Percentiles rank a stretch among this genome's conserved stretches.
Evolutionary conservation across 2,329 filamentous ascomycete species (phyloP).

Genomic region (Tolypocladium tropicale): DNA sequence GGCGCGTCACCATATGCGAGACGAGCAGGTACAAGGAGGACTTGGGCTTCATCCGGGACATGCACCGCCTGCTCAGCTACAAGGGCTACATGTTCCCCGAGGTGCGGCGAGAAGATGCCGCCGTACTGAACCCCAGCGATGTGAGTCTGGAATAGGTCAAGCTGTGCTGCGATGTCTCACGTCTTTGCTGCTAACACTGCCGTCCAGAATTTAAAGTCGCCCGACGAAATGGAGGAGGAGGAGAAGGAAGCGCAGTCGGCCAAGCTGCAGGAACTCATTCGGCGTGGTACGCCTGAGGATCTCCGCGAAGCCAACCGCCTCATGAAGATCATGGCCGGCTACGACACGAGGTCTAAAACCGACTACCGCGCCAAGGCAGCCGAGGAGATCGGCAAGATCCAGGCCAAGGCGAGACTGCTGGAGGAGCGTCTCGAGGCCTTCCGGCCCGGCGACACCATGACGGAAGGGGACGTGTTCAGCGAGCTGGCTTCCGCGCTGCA

Average conservation of each 20-base stretch:
- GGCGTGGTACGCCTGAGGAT: conserved; percentile 82
- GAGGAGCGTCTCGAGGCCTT: conserved; percentile 89
- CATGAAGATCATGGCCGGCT: conserved; percentile 99
- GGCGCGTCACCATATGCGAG: conserved; percentile 95
- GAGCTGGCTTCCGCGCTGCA: conserved; percentile 83
- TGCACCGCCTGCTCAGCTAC: conserved; percentile 91
- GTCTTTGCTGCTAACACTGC: conserved; percentile 14
- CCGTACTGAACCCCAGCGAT: conserved; percentile 92
- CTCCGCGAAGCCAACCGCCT: conserved; percentile 92
- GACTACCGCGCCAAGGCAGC: conserved; percentile 97
- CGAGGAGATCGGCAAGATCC: conserved; percentile 87
- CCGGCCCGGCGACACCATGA: conserved; percentile 68
- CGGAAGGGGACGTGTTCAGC: conserved; percentile 58
- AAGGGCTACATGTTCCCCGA: conserved; percentile 97
- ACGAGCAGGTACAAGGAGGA: conserved; percentile 97
- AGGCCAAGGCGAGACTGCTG: conserved; percentile 84
- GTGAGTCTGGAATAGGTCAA: conserved; percentile 41
- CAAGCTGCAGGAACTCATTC: conserved; percentile 95
- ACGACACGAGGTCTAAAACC: conserved; percentile 88
- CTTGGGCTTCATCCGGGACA: conserved; percentile 89
- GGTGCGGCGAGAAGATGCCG: conserved; percentile 84
- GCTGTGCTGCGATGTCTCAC: conserved; percentile 21
- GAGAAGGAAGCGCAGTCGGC: conserved; percentile 90
- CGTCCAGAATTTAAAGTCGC: conserved; percentile 77
- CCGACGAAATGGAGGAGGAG: conserved; percentile 98